phyloP scores from a whole-genome alignment of 1,284 basidiomycete species.

The Anthracocystis walkeri region DNA sequence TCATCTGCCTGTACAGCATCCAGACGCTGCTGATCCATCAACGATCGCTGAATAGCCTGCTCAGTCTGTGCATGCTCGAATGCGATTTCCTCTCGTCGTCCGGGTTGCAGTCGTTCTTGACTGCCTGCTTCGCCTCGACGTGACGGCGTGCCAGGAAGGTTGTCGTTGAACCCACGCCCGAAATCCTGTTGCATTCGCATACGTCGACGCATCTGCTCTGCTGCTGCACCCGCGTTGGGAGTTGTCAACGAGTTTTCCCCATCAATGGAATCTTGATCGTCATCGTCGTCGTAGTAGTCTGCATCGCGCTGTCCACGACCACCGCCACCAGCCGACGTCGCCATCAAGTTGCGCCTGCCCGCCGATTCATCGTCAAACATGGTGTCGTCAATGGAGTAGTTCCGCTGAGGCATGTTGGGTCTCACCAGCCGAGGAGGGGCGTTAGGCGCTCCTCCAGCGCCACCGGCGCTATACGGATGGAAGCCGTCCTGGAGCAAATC shows the following conservation, averaged over 20 bases:
- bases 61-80: conserved; percentile 40
- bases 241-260: conserved; percentile 2
- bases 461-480: conserved; percentile 22
- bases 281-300: conserved; percentile 30
- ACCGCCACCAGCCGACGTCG: conserved; percentile 6
- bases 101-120: conserved; percentile 13
- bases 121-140: conserved; percentile 7
- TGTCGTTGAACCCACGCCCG: conserved; percentile 14
- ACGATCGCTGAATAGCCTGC: conserved; percentile 44
- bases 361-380: conserved; percentile 49
- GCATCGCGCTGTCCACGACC: conserved; percentile 17
- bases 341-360: conserved; percentile 44
- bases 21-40: conserved; percentile 33
- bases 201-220: conserved; percentile 31
- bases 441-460: conserved; percentile 34
- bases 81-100: conserved; percentile 25
- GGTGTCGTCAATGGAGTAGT: conserved; percentile 50
- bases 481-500: conserved; percentile 46
- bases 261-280: conserved; percentile 12
- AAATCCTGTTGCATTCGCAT: conserved; percentile 48
- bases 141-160: conserved; percentile 14
- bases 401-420: conserved; percentile 39
- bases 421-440: conserved; percentile 44
- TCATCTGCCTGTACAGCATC: conserved; percentile 24
- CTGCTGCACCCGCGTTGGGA: conserved; percentile 30